These are phyloP conservation scores for Mycena chlorophos DNA, from an alignment of 768 basidiomycete genomes.

Conservation along the genomic window DNA sequence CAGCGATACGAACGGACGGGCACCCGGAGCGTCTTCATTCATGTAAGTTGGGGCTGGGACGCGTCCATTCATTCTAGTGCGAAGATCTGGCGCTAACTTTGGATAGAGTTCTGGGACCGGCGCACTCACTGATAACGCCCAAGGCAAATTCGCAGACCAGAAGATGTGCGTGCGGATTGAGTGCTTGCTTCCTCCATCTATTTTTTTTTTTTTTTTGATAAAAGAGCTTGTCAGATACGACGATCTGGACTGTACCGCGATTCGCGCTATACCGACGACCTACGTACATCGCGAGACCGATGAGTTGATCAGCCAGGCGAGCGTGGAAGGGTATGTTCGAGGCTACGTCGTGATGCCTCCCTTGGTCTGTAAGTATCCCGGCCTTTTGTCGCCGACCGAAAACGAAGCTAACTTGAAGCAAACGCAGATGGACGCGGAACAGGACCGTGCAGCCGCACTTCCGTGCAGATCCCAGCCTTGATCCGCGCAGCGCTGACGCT, in stretches of 20 bases:
- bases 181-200: background rate
- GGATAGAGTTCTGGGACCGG: constrained; percentile 19
- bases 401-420: background rate
- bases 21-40: constrained; percentile 12
- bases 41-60: constrained; percentile 10
- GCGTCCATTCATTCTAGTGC: too few species aligned
- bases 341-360: constrained; percentile 23
- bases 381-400: background rate
- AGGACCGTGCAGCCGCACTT: constrained; percentile 21
- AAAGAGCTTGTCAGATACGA: constrained; percentile 7
- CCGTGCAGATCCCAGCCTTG: constrained; percentile 22
- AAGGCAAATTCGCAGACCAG: constrained; percentile 15
- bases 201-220: background rate
- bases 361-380: constrained; percentile 10
- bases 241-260: constrained; percentile 21
- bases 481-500: constrained; percentile 20
- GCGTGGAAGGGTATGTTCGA: constrained; percentile 16
- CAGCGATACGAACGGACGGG: constrained; percentile 10
- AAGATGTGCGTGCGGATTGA: constrained; percentile 19
- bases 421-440: constrained; percentile 20
- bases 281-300: constrained; percentile 22
- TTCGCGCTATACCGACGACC: constrained; percentile 16
- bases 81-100: background rate
- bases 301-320: constrained; percentile 13
- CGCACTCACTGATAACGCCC: constrained; percentile 19